Evolutionary conservation across 768 basidiomycete genomes (phyloP).

Genomic region (Termitomyces sp.): DNA sequence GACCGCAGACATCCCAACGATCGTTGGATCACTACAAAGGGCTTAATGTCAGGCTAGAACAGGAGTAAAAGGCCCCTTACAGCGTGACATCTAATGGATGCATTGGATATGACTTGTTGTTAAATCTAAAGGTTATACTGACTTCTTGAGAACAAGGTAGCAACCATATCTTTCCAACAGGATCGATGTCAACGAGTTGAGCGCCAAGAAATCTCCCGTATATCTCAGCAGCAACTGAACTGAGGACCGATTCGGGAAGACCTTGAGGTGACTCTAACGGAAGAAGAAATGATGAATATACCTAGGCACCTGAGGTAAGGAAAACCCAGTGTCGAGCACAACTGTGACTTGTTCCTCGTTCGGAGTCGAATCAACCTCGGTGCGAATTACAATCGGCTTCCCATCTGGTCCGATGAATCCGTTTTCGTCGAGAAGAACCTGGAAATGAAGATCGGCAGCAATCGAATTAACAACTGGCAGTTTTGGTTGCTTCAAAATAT

Average conservation of each 20-base stretch:
- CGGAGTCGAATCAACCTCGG: conserved; percentile 40
- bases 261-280: neutral
- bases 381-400: conserved; percentile 38
- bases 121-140: conserved; percentile 64
- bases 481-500: conserved; percentile 47
- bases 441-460: conserved; percentile 57
- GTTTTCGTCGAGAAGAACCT: conserved; percentile 56
- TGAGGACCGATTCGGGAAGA: conserved; percentile 20
- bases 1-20: conserved; percentile 27
- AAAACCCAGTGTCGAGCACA: conserved; percentile 69
- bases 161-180: conserved; percentile 49
- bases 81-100: conserved; percentile 63
- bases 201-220: conserved; percentile 56
- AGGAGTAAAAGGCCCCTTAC: conserved; percentile 28
- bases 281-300: conserved; percentile 20
- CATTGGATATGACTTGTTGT: conserved; percentile 52
- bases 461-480: conserved; percentile 43
- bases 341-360: conserved; percentile 49
- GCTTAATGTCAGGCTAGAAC: neutral
- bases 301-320: conserved; percentile 59
- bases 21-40: conserved; percentile 24
- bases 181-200: conserved; percentile 34
- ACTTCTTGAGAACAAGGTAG: conserved; percentile 63
- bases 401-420: conserved; percentile 64
- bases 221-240: conserved; percentile 54